phyloP scores from a whole-genome alignment of 192 early-diverging fungal genomes.

The Mortierella antarctica region DNA sequence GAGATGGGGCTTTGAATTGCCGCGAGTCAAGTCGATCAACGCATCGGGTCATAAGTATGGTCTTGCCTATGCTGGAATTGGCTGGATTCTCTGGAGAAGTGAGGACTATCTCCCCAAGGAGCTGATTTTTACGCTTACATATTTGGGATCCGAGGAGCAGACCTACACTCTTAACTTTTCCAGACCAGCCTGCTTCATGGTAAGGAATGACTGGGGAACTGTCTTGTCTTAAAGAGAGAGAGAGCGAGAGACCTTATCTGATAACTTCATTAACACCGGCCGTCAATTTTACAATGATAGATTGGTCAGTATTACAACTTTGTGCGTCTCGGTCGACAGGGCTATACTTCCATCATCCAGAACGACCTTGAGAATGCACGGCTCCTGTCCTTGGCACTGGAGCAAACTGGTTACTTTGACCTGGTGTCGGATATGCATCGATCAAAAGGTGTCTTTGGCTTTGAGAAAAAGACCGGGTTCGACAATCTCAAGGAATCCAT shows the following conservation, averaged over 20 bases:
- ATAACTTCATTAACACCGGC: background rate
- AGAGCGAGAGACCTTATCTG: too few relatives aligned
- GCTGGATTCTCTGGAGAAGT: slow-evolving; percentile 83
- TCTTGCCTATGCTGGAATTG: slow-evolving; percentile 83
- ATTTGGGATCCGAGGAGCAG: slow-evolving; percentile 74
- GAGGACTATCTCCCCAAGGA: slow-evolving; percentile 74
- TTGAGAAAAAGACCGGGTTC: background rate
- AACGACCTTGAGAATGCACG: slow-evolving; percentile 67
- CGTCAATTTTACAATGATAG: background rate
- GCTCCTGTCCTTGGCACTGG: slow-evolving; percentile 62
- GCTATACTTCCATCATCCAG: slow-evolving; percentile 77
- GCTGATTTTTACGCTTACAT: slow-evolving; percentile 81
- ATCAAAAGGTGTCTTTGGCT: slow-evolving; percentile 56
- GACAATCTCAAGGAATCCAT: background rate
- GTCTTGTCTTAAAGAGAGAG: background rate
- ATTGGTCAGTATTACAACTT: slow-evolving; percentile 90
- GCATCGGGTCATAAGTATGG: slow-evolving; percentile 89
- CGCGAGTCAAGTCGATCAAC: slow-evolving; percentile 82
- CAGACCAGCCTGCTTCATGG: slow-evolving; percentile 72
- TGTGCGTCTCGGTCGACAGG: slow-evolving; percentile 73
- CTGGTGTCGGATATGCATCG: slow-evolving; percentile 60
- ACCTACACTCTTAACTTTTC: slow-evolving; percentile 85
- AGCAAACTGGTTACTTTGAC: slow-evolving; percentile 68
- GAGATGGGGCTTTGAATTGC: slow-evolving; percentile 70
- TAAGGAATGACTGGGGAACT: background rate